These are phyloP conservation scores for Talaromyces amestolkiae DNA, from an alignment of 2,329 filamentous ascomycete species.

Conservation along the genomic window DNA sequence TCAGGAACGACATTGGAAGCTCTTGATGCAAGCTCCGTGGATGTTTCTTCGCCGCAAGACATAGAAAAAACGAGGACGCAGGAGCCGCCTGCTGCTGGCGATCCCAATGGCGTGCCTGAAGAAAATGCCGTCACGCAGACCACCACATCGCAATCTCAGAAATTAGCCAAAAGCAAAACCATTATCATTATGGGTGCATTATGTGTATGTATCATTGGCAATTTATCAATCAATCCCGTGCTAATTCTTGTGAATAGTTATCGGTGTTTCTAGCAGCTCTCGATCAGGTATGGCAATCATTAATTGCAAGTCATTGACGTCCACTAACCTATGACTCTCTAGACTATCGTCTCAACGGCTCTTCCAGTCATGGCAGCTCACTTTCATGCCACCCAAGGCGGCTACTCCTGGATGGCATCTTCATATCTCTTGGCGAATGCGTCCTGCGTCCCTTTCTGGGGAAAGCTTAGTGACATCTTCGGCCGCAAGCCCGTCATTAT, in stretches of 20 bases:
- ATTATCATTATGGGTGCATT: conserved; percentile 43
- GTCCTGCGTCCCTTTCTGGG: conserved; percentile 57
- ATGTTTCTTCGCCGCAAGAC: not conserved
- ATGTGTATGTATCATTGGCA: conserved; percentile 30
- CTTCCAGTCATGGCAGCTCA: conserved; percentile 44
- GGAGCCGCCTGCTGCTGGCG: not conserved
- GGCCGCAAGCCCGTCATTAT: conserved; percentile 64
- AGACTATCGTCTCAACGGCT: conserved; percentile 48
- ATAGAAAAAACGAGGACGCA: not conserved
- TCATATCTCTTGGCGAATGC: conserved; percentile 48
- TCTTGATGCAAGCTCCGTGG: conserved; percentile 5
- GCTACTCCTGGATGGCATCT: conserved; percentile 51
- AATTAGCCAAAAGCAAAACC: conserved; percentile 42
- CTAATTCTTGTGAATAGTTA: conserved; percentile 36
- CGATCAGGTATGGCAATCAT: conserved; percentile 48
- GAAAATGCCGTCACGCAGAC: conserved; percentile 21
- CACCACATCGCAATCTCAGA: conserved; percentile 36
- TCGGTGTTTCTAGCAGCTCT: conserved; percentile 60
- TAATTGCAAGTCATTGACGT: not conserved
- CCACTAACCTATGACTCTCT: conserved; percentile 1
- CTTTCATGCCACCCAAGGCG: conserved; percentile 43
- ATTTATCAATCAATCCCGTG: not conserved
- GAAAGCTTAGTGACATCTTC: conserved; percentile 65
- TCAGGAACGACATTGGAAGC: conserved; percentile 14
- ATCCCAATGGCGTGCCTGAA: conserved; percentile 5